Conservation (phyloP, 371 early-diverging fungal genomes). For the Fennellomyces sp. region DNA sequence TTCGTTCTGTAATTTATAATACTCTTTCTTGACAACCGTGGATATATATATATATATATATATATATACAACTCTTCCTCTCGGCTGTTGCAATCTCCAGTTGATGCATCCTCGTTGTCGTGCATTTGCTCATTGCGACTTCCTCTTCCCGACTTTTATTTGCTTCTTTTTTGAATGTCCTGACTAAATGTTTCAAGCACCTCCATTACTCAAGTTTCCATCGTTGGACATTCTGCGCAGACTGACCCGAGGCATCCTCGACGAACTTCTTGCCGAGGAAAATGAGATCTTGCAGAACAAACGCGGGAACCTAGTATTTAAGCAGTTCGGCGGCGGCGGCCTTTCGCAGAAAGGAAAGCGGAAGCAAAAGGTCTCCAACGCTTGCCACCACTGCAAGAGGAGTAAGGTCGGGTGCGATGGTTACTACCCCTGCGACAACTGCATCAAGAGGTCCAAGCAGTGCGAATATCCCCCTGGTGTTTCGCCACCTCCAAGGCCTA, state of each 20-base stretch:
- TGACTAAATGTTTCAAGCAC: slow-evolving; percentile 12
- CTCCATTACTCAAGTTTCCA: slow-evolving; percentile 17
- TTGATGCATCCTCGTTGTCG: neutral
- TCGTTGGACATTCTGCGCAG: slow-evolving; percentile 16
- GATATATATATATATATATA: too few species aligned
- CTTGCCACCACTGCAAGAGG: slow-evolving; percentile 18
- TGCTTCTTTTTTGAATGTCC: neutral
- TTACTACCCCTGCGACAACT: slow-evolving; percentile 7
- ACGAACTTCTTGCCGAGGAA: slow-evolving; percentile 15
- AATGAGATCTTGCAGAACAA: slow-evolving; percentile 12
- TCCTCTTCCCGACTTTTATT: neutral
- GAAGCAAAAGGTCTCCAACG: slow-evolving; percentile 11
- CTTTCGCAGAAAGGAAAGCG: slow-evolving; percentile 1
- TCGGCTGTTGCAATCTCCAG: too few species aligned
- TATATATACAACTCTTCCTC: too few species aligned
- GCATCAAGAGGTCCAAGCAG: neutral
- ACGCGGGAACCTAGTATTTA: slow-evolving; percentile 16
- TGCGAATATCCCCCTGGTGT: slow-evolving; percentile 20
- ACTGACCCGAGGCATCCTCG: slow-evolving; percentile 13
- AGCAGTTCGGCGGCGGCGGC: neutral
- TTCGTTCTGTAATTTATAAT: neutral
- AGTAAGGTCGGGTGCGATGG: slow-evolving; percentile 25
- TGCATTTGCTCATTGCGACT: neutral
- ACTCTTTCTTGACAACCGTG: neutral
- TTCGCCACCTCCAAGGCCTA: neutral